These are phyloP conservation scores for Solanum sejunctum DNA, from an alignment of 257 asterid genomes.

Conservation along the genomic window DNA sequence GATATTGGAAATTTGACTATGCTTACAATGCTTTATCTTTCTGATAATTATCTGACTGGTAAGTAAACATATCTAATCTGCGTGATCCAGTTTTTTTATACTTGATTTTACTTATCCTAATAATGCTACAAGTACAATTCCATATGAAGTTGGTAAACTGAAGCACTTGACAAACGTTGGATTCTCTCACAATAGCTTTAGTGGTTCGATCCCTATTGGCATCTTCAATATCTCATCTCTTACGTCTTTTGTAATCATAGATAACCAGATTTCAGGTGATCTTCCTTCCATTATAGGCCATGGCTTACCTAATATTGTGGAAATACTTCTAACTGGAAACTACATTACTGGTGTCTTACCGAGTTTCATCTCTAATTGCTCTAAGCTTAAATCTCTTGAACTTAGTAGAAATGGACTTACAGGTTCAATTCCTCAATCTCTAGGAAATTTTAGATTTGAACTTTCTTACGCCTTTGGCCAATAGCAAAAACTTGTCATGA, in stretches of 20 bases:
- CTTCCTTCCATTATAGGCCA: conserved; percentile 8
- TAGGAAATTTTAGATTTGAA: conserved; percentile 1
- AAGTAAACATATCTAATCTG: background rate
- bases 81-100: background rate
- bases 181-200: background rate
- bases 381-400: background rate
- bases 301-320: background rate
- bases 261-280: conserved; percentile 17
- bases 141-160: conserved; percentile 15
- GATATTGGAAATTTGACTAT: background rate
- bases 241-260: background rate
- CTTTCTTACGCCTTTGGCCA: conserved; percentile 13
- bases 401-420: background rate
- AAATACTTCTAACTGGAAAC: background rate
- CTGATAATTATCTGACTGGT: conserved; percentile 16
- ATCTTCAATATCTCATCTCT: conserved; percentile 16
- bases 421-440: conserved; percentile 5
- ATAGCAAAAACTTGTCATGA: too few species aligned
- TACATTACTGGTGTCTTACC: conserved; percentile 2
- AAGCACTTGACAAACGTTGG: background rate
- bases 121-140: conserved; percentile 9
- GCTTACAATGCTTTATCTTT: background rate
- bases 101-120: background rate
- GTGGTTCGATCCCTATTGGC: conserved; percentile 6
- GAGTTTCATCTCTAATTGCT: conserved; percentile 6